Conservation (phyloP, 2,329 filamentous ascomycete species). For the Fusarium luffae region DNA sequence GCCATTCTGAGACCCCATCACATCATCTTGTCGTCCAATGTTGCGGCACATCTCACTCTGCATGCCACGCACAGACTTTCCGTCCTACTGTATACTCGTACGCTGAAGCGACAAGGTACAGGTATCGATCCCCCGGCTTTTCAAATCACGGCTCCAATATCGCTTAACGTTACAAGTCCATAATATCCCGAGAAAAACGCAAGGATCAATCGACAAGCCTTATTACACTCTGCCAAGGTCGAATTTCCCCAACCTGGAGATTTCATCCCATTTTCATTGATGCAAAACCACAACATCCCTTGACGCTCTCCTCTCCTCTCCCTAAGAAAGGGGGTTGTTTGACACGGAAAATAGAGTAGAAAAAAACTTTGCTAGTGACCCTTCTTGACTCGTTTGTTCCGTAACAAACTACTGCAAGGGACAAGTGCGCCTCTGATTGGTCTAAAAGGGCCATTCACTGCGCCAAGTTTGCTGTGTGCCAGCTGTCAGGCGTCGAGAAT, state of each 20-base stretch:
- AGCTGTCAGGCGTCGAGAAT: constrained; percentile 14
- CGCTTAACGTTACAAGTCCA: constrained; percentile 28
- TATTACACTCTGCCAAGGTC: neutral
- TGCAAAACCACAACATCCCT: constrained; percentile 8
- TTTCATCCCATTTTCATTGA: constrained; percentile 4
- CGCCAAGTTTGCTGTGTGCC: constrained; percentile 15
- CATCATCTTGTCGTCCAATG: constrained; percentile 6
- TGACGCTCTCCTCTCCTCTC: neutral
- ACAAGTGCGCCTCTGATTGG: constrained; percentile 9
- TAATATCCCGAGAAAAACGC: constrained; percentile 20
- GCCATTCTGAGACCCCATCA: constrained; percentile 1
- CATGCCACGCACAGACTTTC: constrained; percentile 18
- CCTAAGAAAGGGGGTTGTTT: constrained; percentile 12
- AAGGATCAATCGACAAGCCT: constrained; percentile 7
- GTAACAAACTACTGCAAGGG: constrained; percentile 35
- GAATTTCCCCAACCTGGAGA: neutral
- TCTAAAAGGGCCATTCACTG: neutral
- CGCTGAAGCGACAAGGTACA: neutral
- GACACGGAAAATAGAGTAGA: neutral
- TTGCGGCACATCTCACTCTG: neutral
- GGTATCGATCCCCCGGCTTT: constrained; percentile 9
- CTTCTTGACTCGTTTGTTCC: constrained; percentile 25
- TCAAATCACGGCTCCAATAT: constrained; percentile 32
- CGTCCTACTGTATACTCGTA: neutral
- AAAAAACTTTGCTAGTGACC: neutral